Base-by-base conservation (phyloP, 2,329 filamentous ascomycete species). In the Sporothrix protearum region DNA sequence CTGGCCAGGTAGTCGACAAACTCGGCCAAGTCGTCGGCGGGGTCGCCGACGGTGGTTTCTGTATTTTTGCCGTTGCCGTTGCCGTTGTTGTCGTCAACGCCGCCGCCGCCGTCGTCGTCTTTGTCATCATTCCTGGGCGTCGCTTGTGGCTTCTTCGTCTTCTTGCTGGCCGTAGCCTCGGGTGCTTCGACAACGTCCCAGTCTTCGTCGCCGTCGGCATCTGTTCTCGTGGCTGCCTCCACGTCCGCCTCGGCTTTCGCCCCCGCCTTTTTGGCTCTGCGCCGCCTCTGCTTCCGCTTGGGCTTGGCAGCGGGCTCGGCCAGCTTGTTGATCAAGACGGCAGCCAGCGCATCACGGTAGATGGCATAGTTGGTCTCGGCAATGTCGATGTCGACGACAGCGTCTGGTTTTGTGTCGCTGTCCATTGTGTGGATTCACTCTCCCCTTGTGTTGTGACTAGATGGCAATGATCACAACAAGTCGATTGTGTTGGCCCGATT, bases 1-100 rank as follows among this genome's bases (percentile, higher is more conserved):
- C 82, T 80, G 30, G 92, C 89, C 39, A 96, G 85, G 79, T 94
- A 96, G 83, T 94, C 89, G 70, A 92, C 89, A 80, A 96, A 96
- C 0, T 96, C 93, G 33, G 88, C 87, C 28, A 96, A 81, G 70
- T 94, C 92, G 75, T 91, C 90, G 5, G 86, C 87, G 33, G 75
- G 30, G 4, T 28, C 12, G n/a, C 36, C 10, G 10, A n/a, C 7
- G 2, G 2, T 1, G 0, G 19, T 47, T 36, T 30, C 16, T 7
- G n/a, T 47, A 10, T 30, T 64, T 2, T 19, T 30, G n/a, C n/a
- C n/a, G n/a, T n/a, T n/a, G n/a, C n/a, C n/a, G n/a, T n/a, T n/a
- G n/a, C n/a, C n/a, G n/a, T n/a, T n/a, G n/a, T n/a, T n/a, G n/a
- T n/a, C n/a, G n/a, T n/a, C n/a, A n/a, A n/a, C n/a, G n/a, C n/a